These are phyloP conservation scores for Candida coquimbonensis DNA, from an alignment of 805 yeast genomes.

Conservation along the genomic window DNA sequence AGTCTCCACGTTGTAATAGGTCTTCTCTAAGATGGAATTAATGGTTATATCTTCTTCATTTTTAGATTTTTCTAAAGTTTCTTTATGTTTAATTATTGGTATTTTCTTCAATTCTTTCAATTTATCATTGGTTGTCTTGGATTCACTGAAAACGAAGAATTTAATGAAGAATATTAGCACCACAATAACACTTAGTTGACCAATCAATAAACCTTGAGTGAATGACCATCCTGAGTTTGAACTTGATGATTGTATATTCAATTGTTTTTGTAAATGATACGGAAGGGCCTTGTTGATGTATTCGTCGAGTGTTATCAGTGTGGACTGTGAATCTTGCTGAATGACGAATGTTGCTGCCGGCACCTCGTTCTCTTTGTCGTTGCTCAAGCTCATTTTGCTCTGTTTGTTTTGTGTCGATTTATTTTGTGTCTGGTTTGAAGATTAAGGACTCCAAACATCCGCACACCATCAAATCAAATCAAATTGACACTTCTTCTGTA, in stretches of 20 bases:
- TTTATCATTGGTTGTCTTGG: constrained; percentile 26
- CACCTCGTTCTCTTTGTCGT: background rate
- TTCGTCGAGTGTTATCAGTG: constrained; percentile 30
- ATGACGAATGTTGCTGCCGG: constrained; percentile 18
- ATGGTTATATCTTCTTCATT: constrained; percentile 22
- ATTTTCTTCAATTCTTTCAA: constrained; percentile 21
- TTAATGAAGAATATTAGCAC: constrained; percentile 58
- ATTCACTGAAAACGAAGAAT: constrained; percentile 72
- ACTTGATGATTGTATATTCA: constrained; percentile 15
- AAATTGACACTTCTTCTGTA: too few species aligned
- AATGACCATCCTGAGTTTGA: constrained; percentile 49
- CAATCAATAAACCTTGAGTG: constrained; percentile 67
- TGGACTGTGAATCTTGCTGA: constrained; percentile 18
- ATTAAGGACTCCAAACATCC: too few species aligned
- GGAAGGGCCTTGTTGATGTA: constrained; percentile 30
- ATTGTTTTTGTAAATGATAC: constrained; percentile 27
- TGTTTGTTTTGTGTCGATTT: too few species aligned
- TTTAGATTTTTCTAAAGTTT: constrained; percentile 1
- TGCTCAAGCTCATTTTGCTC: too few species aligned
- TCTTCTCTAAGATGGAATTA: constrained; percentile 69
- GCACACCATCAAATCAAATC: too few species aligned
- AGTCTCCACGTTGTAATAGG: constrained; percentile 82
- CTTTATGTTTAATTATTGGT: constrained; percentile 20
- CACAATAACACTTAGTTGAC: constrained; percentile 66
- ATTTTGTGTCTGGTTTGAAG: too few species aligned